Evolutionary conservation across 1,284 basidiomycete species (phyloP), one percentile per base, ranked within the genome.

Genomic region (Schizophyllum amplum): DNA sequence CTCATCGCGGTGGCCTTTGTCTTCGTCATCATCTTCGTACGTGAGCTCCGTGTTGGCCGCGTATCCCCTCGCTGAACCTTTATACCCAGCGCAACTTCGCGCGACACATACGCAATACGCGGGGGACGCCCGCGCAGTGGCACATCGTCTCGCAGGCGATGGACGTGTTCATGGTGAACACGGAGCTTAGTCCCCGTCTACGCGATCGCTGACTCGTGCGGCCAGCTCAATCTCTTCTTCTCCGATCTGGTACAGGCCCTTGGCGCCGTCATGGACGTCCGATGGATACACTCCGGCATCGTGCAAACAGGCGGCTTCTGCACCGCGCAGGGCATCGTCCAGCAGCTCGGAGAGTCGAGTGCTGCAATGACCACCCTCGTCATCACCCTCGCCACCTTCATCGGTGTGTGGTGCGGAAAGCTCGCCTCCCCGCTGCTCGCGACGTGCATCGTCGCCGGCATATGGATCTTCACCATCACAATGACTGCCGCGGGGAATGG

Each of bases 311-410:
- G 69, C 9, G 46, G 47, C n/a, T 68, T 62, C 55, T 74, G 71
- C 55, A 69, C 66, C 11, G 67, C 68, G 20, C 72, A 74, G 66
- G 70, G 73, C 9, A 63, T 71, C 21, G 64, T 75, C 9, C 69
- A 74, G 59, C 68, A 73, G 55, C 57, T 75, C 1, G 73, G 75
- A 1, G 74, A 76, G 56, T 70, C 74, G 25, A 67, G 67, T 17
- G 72, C 72, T 1, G 74, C 73, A 0, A 69, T 76, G 58, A 70
- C 69, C 13, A 76, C 73, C 24, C 64, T 75, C 9, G 75, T 75
- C 17, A 72, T 73, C 23, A 67, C 72, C 0, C 52, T 74, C 2
- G 71, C 71, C 58, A 74, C 73, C 1, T 72, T 75, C 61, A 57
- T 68, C 4, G 68, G 68, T 9, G 60, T 75, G 6, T 74, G 73